Conservation (phyloP, 2,329 filamentous ascomycete genomes). For the Chaetomium strumarium region DNA sequence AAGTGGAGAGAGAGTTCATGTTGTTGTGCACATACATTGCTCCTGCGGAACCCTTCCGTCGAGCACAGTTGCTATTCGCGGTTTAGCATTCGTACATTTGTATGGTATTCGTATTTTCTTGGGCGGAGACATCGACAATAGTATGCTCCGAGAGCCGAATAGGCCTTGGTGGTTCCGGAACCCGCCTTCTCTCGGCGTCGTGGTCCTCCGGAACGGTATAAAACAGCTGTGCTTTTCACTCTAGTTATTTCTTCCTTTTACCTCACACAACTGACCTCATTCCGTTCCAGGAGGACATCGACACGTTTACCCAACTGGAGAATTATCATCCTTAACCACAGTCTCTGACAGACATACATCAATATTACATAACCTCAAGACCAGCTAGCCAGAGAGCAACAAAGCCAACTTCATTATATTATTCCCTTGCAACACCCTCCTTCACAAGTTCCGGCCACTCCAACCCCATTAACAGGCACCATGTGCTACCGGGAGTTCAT, state of each 20-base stretch:
- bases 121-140: not conserved
- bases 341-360: too few relatives aligned
- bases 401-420: too few relatives aligned
- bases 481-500: slow-evolving; percentile 46
- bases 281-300: not conserved
- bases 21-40: not conserved
- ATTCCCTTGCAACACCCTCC: too few relatives aligned
- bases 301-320: not conserved
- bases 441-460: not conserved
- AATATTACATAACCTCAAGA: too few relatives aligned
- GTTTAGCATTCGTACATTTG: too few relatives aligned
- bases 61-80: not conserved
- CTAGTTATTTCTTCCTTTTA: not conserved
- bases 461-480: not conserved
- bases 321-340: too few relatives aligned
- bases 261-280: not conserved
- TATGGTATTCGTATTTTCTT: not conserved
- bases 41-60: not conserved
- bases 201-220: not conserved
- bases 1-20: not conserved
- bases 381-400: too few relatives aligned
- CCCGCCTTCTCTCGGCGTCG: not conserved
- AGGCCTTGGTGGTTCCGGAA: not conserved
- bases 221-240: not conserved
- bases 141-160: not conserved